Evolutionary conservation across 345 rosid genomes (phyloP).

Genomic region (Noccaea bulbosa): DNA sequence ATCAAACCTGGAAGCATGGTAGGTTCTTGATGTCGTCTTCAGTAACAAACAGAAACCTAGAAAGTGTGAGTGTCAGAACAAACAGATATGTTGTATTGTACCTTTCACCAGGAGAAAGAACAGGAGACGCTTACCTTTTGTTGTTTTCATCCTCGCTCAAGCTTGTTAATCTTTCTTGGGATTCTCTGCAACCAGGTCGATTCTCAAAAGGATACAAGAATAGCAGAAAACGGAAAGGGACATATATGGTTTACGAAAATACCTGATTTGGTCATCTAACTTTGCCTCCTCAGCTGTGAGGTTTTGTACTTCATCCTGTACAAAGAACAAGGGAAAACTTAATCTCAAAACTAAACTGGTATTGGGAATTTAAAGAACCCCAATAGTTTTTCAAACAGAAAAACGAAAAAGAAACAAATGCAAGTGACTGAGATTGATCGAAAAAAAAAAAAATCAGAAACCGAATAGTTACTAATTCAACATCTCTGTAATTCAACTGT

Average conservation of each 20-base stretch:
- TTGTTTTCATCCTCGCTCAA: constrained; percentile 89
- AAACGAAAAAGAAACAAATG: constrained; percentile 20
- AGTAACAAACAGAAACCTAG: constrained; percentile 94
- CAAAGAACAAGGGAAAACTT: constrained; percentile 13
- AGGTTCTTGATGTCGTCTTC: constrained; percentile 92
- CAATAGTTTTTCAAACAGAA: constrained; percentile 6
- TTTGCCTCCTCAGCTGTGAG: constrained; percentile 67
- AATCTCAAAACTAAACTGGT: constrained; percentile 26
- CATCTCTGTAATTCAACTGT: constrained; percentile 7
- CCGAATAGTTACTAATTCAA: constrained; percentile 6
- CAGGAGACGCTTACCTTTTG: constrained; percentile 59
- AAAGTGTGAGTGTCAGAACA: constrained; percentile 39
- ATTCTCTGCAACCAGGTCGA: constrained; percentile 61
- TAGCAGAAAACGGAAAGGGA: constrained; percentile 11
- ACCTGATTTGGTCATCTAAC: constrained; percentile 51
- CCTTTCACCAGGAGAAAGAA: constrained; percentile 17
- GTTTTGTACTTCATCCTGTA: constrained; percentile 81
- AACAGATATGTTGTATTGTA: constrained; percentile 3
- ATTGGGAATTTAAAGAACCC: neutral
- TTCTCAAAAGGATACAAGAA: constrained; percentile 41
- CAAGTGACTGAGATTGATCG: constrained; percentile 12
- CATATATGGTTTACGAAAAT: constrained; percentile 2
- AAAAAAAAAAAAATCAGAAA: constrained; percentile 2
- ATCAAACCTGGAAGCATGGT: constrained; percentile 85
- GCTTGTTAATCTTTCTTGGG: constrained; percentile 84